Conservation (phyloP, 2,329 filamentous ascomycete genomes). For the Colletotrichum sp. region DNA sequence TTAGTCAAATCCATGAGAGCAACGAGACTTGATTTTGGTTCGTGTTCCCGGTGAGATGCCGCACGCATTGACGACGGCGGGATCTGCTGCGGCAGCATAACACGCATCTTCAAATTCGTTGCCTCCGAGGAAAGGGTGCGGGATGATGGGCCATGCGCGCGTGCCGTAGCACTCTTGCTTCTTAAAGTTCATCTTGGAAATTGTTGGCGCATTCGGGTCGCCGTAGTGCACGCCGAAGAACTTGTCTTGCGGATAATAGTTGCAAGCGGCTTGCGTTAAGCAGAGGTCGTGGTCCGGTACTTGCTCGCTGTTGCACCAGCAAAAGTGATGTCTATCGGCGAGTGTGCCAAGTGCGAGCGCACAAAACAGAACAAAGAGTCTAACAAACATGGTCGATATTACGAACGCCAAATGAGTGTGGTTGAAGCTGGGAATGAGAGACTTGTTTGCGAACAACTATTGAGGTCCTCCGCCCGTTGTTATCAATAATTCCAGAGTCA, state of each 20-base stretch:
- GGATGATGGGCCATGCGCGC: not conserved
- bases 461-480: not conserved
- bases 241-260: not conserved
- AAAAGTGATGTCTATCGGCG: slow-evolving; percentile 1
- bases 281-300: not conserved
- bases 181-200: not conserved
- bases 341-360: not conserved
- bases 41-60: not conserved
- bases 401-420: not conserved
- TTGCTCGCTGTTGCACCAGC: not conserved
- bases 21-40: not conserved
- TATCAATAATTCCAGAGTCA: not conserved
- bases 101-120: not conserved
- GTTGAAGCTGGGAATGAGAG: not conserved
- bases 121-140: not conserved
- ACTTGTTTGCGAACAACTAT: not conserved
- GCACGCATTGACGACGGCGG: not conserved
- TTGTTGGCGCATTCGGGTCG: not conserved
- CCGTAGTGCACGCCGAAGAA: not conserved
- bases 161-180: not conserved
- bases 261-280: not conserved
- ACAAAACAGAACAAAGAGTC: not conserved
- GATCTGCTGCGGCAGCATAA: not conserved
- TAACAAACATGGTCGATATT: not conserved
- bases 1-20: not conserved